Evolutionary conservation across 2,329 filamentous ascomycete genomes (phyloP).

Genomic region (Sporothrix schenckii): DNA sequence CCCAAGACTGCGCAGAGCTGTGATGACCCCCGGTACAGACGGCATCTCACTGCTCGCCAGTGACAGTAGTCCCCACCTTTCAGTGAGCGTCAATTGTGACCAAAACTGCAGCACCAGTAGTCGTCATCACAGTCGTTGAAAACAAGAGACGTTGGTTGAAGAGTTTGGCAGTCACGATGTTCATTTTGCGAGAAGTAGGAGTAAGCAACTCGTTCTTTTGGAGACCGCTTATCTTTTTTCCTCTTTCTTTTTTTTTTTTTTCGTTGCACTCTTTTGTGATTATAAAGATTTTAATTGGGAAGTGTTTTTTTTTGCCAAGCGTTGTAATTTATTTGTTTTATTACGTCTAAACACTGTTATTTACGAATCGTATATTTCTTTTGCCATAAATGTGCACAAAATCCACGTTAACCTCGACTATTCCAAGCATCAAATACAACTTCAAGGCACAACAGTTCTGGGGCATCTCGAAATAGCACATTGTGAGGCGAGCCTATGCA

Average conservation of each 20-base stretch:
- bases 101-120: constrained; percentile 5
- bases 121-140: not conserved
- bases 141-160: too few species aligned
- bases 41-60: not conserved
- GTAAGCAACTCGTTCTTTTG: not conserved
- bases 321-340: too few species aligned
- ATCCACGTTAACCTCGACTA: not conserved
- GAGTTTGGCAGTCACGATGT: not conserved
- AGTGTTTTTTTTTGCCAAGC: too few species aligned
- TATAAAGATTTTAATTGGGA: too few species aligned
- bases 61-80: not conserved
- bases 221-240: not conserved
- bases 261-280: too few species aligned
- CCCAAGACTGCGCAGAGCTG: not conserved
- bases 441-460: not conserved
- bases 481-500: constrained; percentile 10
- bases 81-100: constrained; percentile 11
- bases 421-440: not conserved
- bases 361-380: too few species aligned
- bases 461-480: constrained; percentile 16
- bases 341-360: too few species aligned
- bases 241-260: not conserved
- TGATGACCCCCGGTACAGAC: not conserved
- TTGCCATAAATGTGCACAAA: not conserved
- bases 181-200: too few species aligned